Conservation (phyloP, 306 rosid species). For the Castanea sativa region DNA sequence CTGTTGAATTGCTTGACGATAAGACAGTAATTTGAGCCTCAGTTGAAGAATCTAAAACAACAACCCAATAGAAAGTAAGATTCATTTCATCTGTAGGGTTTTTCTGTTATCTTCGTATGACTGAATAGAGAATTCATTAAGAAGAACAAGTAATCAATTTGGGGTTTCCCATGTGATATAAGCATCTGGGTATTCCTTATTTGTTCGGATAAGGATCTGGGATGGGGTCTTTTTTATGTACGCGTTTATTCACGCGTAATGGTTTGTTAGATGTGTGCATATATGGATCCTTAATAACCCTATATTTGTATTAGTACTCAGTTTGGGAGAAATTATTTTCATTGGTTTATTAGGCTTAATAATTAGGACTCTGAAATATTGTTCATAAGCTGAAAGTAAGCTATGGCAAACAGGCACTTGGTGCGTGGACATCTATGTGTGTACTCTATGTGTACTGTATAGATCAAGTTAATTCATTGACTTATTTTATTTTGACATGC, state of each 20-base stretch:
- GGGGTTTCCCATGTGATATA: background rate
- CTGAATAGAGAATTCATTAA: background rate
- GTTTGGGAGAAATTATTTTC: no score
- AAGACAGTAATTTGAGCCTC: background rate
- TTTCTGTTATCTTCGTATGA: background rate
- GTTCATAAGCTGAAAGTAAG: no score
- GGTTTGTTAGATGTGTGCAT: background rate
- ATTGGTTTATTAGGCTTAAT: no score
- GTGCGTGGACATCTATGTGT: no score
- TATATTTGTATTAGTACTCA: background rate
- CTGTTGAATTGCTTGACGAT: slow-evolving; percentile 5
- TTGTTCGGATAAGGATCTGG: slow-evolving; percentile 1
- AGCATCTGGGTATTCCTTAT: slow-evolving; percentile 1
- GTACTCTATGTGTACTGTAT: background rate
- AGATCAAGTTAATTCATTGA: background rate
- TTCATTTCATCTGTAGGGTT: background rate
- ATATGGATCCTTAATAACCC: background rate
- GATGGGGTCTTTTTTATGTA: background rate
- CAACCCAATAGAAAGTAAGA: background rate
- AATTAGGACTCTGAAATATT: no score
- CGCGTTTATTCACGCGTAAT: background rate
- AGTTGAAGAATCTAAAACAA: background rate
- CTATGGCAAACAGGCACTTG: no score
- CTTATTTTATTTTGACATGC: background rate
- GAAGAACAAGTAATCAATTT: background rate